Percentiles rank a stretch among this genome's conserved stretches.
phyloP scores from a whole-genome alignment of 805 yeast species.

The Metschnikowia kunwiensis region DNA sequence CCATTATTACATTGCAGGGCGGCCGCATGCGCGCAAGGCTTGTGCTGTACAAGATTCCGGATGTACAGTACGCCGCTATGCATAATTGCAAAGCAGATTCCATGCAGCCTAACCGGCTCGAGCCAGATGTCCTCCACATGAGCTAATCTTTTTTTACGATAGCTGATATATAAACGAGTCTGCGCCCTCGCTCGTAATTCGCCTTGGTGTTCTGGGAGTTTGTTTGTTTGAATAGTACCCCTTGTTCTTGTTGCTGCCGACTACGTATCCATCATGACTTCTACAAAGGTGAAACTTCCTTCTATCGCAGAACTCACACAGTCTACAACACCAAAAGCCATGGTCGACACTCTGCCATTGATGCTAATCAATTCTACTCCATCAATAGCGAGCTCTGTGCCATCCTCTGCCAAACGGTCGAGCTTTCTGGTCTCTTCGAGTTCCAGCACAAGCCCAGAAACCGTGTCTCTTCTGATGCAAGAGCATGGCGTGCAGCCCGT shows the following conservation, averaged over 20 bases:
- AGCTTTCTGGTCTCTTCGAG: conserved; percentile 4
- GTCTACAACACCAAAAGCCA: not conserved
- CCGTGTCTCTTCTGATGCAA: not conserved
- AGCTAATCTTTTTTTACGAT: no score
- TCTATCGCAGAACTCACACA: conserved; percentile 20
- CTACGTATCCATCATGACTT: conserved; percentile 3
- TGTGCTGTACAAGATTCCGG: not conserved
- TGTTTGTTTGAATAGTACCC: no score
- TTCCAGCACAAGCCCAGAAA: conserved; percentile 5
- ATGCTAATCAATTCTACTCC: not conserved
- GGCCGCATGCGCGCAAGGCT: conserved; percentile 3
- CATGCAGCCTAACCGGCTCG: conserved; percentile 6
- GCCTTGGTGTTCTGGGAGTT: no score
- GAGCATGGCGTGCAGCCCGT: no score
- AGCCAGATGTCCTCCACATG: no score
- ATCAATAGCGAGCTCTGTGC: not conserved
- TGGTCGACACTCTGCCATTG: conserved; percentile 1
- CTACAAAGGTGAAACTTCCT: conserved; percentile 17
- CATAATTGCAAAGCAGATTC: conserved; percentile 4
- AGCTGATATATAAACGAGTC: no score
- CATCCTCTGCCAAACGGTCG: not conserved
- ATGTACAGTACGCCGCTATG: conserved; percentile 5
- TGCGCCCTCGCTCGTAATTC: no score
- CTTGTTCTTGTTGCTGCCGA: no score
- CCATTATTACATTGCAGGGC: not conserved